Evolutionary conservation across 768 basidiomycete species (phyloP).

Genomic region (Podaxis sp.): DNA sequence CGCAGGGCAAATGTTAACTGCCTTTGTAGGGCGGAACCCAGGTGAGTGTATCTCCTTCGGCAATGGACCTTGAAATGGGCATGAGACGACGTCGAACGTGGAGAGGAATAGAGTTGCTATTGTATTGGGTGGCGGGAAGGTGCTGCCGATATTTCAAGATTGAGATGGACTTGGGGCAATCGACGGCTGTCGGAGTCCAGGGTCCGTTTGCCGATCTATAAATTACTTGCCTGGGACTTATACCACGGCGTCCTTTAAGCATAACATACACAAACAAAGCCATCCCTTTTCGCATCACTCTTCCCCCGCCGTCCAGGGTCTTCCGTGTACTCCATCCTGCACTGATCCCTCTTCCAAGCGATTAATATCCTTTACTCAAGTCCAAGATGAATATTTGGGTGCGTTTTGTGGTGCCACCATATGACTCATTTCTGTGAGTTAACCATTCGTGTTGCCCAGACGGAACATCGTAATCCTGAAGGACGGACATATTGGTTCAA

Average conservation of each 20-base stretch:
- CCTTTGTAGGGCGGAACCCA: not conserved
- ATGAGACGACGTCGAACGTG: no score
- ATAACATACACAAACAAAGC: conserved; percentile 20
- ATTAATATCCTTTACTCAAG: conserved; percentile 5
- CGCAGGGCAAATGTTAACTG: not conserved
- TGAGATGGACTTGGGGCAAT: not conserved
- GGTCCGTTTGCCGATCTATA: not conserved
- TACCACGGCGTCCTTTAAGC: not conserved
- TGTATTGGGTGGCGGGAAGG: no score
- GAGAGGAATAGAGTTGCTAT: no score
- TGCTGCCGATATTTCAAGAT: no score
- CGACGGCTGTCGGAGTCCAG: not conserved
- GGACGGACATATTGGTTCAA: conserved; percentile 99
- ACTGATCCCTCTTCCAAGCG: conserved; percentile 1
- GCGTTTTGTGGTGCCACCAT: conserved; percentile 16
- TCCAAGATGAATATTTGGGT: conserved; percentile 36
- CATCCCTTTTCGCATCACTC: not conserved
- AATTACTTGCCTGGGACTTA: not conserved
- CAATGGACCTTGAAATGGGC: no score
- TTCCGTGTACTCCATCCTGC: not conserved
- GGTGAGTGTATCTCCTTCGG: not conserved
- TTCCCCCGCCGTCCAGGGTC: not conserved
- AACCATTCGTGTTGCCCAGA: conserved; percentile 42
- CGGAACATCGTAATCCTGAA: conserved; percentile 92
- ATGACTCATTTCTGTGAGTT: not conserved